Evolutionary conservation across 2,329 filamentous ascomycete species (phyloP).

Genomic region (Ophiosphaerella herpotricha): DNA sequence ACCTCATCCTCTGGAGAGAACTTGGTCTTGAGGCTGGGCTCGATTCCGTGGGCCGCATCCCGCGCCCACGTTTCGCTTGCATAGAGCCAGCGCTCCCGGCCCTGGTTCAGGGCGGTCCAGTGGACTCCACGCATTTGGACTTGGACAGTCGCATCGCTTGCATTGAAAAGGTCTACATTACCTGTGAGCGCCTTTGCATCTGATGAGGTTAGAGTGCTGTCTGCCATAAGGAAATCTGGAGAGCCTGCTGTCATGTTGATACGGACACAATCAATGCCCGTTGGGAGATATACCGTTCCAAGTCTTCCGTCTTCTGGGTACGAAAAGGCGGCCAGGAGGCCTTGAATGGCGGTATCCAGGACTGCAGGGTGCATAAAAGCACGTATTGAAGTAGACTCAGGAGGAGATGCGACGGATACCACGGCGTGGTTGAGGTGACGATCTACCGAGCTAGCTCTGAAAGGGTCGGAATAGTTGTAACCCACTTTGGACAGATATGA

Average conservation of each 20-base stretch:
- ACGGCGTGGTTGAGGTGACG: not conserved
- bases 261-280: not conserved
- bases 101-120: not conserved
- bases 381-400: not conserved
- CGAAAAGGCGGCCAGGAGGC: constrained; percentile 29
- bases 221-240: not conserved
- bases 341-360: constrained; percentile 38
- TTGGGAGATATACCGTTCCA: not conserved
- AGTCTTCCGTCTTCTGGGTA: constrained; percentile 6
- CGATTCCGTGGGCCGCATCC: constrained; percentile 7
- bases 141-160: not conserved
- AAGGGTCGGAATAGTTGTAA: not conserved
- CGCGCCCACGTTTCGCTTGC: constrained; percentile 8
- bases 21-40: constrained; percentile 5
- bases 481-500: not conserved
- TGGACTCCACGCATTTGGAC: not conserved
- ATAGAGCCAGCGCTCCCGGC: constrained; percentile 9
- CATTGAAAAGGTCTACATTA: not conserved
- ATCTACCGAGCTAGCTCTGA: not conserved
- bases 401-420: not conserved
- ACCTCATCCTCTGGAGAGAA: constrained; percentile 3
- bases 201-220: no score
- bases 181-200: no score
- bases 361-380: constrained; percentile 26
- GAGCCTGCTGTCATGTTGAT: not conserved